These are phyloP conservation scores for Calocybe gangraenosa DNA, from an alignment of 768 basidiomycete genomes.

Conservation along the genomic window DNA sequence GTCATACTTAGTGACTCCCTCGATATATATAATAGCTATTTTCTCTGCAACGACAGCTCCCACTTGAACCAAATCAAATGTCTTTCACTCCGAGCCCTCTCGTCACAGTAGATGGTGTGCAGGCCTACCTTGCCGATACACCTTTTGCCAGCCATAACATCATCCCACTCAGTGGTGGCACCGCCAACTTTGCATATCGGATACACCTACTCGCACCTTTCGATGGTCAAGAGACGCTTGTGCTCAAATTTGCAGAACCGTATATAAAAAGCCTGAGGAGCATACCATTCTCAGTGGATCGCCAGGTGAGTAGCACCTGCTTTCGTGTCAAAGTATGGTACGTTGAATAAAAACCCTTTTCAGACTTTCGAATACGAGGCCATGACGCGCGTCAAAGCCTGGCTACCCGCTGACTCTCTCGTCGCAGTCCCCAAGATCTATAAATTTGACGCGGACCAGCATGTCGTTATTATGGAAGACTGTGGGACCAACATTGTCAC, in stretches of 20 bases:
- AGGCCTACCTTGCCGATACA: conserved; percentile 42
- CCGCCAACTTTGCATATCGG: conserved; percentile 55
- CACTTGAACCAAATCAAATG: too few species aligned
- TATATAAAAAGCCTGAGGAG: conserved; percentile 16
- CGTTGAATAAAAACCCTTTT: neutral
- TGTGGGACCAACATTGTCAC: conserved; percentile 35
- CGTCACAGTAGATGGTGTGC: conserved; percentile 28
- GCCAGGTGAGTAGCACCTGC: conserved; percentile 42
- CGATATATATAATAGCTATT: too few species aligned
- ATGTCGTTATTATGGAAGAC: conserved; percentile 63
- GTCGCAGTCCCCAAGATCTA: conserved; percentile 48
- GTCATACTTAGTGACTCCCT: too few species aligned
- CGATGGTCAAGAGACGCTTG: conserved; percentile 39
- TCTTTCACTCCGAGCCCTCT: conserved; percentile 12
- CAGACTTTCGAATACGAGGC: conserved; percentile 45
- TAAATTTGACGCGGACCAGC: conserved; percentile 42
- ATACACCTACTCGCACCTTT: conserved; percentile 37
- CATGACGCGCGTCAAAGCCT: conserved; percentile 36
- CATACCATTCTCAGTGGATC: conserved; percentile 33
- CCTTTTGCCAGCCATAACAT: conserved; percentile 40
- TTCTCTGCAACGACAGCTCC: too few species aligned
- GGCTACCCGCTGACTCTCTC: conserved; percentile 31
- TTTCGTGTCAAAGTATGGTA: neutral
- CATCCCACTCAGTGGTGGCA: conserved; percentile 45
- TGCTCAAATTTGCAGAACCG: conserved; percentile 51